phyloP scores from a whole-genome alignment of 805 yeast genomes.

The Starmerella vaccinii region DNA sequence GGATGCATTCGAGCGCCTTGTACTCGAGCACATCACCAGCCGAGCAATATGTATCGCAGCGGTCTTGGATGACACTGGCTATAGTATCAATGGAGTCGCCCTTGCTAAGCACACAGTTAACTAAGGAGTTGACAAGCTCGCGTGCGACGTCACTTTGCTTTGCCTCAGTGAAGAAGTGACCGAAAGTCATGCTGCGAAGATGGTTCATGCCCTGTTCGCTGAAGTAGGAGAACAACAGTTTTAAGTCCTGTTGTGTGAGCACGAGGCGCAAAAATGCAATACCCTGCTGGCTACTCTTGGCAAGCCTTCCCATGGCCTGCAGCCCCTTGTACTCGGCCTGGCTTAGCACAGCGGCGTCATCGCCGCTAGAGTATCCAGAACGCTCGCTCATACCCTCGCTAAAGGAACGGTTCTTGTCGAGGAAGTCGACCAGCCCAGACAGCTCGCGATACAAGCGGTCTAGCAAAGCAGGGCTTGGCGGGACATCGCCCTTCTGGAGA shows the following conservation, averaged over 20 bases:
- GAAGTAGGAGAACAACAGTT: conserved; percentile 60
- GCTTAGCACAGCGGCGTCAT: conserved; percentile 26
- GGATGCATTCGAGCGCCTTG: conserved; percentile 84
- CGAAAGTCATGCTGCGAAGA: conserved; percentile 56
- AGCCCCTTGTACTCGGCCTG: conserved; percentile 91
- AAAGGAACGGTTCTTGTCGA: conserved; percentile 39
- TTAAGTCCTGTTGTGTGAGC: conserved; percentile 58
- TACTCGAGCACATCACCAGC: conserved; percentile 86
- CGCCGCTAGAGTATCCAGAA: conserved; percentile 10
- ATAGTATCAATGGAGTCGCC: conserved; percentile 92
- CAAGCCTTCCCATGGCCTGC: conserved; percentile 60
- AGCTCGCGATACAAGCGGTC: conserved; percentile 29
- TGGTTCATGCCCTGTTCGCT: conserved; percentile 58
- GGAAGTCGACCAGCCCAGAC: conserved; percentile 30
- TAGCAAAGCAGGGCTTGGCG: conserved; percentile 17
- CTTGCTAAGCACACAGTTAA: conserved; percentile 74
- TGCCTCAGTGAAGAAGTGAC: conserved; percentile 63
- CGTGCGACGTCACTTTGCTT: conserved; percentile 47
- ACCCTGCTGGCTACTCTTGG: conserved; percentile 77
- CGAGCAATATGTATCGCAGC: conserved; percentile 91
- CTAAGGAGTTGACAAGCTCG: conserved; percentile 78
- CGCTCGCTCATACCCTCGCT: conserved; percentile 34
- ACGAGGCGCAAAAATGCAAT: conserved; percentile 76
- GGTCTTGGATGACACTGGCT: conserved; percentile 76
- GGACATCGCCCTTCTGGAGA: conserved; percentile 33